Evolutionary conservation across 352 stramenopile genomes (phyloP), one percentile per base, ranked within the genome.

Genomic region (Thraustochytrium striatum): DNA sequence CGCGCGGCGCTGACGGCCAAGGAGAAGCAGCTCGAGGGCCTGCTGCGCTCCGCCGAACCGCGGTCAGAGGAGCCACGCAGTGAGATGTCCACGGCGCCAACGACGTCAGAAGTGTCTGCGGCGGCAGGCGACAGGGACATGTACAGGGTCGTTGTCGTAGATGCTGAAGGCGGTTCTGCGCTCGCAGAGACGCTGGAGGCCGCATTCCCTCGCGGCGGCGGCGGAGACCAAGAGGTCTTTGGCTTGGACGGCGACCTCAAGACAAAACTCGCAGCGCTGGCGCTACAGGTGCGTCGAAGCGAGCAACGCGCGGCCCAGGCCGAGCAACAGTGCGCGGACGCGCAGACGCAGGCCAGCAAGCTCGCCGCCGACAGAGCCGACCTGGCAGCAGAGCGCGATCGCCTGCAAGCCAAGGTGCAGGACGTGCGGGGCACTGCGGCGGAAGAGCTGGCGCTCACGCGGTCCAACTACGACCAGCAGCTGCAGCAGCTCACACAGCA

Each of bases 21-120:
- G 43, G 65, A 75, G 11, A 75, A 75, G 35, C 47, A 50, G 35
- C 65, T 75, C 39, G 59, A 70, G 59, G 35, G 53, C 3, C 57
- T 21, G 13, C 19, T 21, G 30, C 21, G 57, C 13, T 16, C 19
- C 16, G 47, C 47, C 47, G 47, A 21, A 16, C 19, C 47, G 47
- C 19, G 47, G 47, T 21, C 16, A 16, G n/a, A 16, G 16, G 47
- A 55, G 47, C 47, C 47, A 21, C 19, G n/a, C 19, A n/a, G 32
- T 36, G n/a, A 7, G 11, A 36, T n/a, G 7, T 13, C 28, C n/a
- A n/a, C 53, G 32, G n/a, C 32, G n/a, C 7, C 8, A 21, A 61
- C 0, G 11, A 36, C 53, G 32, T 30, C 7, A 7, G 53, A 61
- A 21, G 28, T n/a, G 7, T 9, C n/a, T 7, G 32, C 16, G 11